These are phyloP conservation scores for Populus ilicifolia DNA, from an alignment of 345 rosid genomes.

Conservation along the genomic window DNA sequence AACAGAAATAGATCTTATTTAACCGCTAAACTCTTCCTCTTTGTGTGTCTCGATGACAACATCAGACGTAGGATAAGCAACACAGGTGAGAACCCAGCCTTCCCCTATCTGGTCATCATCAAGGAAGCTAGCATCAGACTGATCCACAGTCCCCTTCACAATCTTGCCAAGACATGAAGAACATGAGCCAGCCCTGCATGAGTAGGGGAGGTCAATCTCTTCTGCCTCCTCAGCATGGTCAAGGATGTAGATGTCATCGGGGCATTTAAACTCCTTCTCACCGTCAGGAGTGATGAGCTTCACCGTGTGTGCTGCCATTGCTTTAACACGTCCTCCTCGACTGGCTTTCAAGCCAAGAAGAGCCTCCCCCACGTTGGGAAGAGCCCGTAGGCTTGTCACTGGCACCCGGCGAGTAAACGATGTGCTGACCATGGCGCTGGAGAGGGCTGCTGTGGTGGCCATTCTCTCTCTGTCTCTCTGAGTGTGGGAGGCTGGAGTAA, in stretches of 20 bases:
- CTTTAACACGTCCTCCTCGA: slow-evolving; percentile 48
- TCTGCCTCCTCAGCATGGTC: slow-evolving; percentile 60
- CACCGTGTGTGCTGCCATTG: slow-evolving; percentile 76
- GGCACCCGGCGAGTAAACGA: slow-evolving; percentile 51
- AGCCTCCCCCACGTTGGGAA: slow-evolving; percentile 41
- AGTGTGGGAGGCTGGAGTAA: not conserved
- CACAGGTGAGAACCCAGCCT: slow-evolving; percentile 84
- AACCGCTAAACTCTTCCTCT: slow-evolving; percentile 66
- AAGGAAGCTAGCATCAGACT: slow-evolving; percentile 80
- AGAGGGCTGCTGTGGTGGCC: slow-evolving; percentile 57
- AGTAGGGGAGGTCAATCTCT: slow-evolving; percentile 85
- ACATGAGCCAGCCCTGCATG: slow-evolving; percentile 95
- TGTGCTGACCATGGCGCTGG: slow-evolving; percentile 60
- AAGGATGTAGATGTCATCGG: slow-evolving; percentile 57
- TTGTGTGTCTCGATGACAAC: slow-evolving; percentile 78
- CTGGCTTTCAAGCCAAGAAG: slow-evolving; percentile 56
- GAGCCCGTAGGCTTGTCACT: slow-evolving; percentile 39
- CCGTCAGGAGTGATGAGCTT: slow-evolving; percentile 74
- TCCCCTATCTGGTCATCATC: slow-evolving; percentile 62
- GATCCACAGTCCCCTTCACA: slow-evolving; percentile 50
- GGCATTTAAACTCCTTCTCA: slow-evolving; percentile 42
- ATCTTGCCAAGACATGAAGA: slow-evolving; percentile 79
- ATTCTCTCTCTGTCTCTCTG: not conserved
- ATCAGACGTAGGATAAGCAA: slow-evolving; percentile 55
- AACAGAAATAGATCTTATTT: not conserved